These are phyloP conservation scores for Tetraselmis chui DNA, from an alignment of 139 green algal species.

Conservation along the genomic window DNA sequence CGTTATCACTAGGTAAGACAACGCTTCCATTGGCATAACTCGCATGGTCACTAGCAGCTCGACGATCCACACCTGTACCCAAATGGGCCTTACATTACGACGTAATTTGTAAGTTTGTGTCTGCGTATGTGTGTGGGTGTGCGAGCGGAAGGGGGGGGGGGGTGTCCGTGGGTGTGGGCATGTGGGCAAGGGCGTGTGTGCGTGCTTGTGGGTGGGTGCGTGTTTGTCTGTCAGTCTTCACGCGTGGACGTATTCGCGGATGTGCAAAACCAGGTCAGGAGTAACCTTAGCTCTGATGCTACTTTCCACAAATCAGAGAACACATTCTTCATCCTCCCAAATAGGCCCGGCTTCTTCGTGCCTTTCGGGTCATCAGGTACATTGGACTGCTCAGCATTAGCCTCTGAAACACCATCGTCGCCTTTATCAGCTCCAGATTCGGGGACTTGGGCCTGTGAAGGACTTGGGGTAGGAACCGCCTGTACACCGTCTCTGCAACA, in stretches of 20 bases:
- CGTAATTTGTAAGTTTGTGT: no score
- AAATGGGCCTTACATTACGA: neutral
- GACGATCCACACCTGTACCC: constrained; percentile 12
- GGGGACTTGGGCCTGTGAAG: neutral
- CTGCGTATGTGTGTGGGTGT: no score
- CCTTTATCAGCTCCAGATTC: neutral
- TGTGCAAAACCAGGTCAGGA: neutral
- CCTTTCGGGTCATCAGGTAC: neutral
- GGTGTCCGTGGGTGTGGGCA: neutral
- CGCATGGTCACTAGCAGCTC: constrained; percentile 32
- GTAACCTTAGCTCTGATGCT: neutral
- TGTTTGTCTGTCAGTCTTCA: no score
- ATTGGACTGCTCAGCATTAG: no score
- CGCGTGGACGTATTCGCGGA: no score
- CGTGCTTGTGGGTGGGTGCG: no score
- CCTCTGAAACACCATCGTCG: no score
- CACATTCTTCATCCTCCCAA: neutral
- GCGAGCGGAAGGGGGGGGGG: no score
- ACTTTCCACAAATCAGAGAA: neutral
- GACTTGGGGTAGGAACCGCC: neutral
- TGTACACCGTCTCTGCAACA: neutral
- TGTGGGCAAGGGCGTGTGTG: neutral
- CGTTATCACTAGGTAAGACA: constrained; percentile 27
- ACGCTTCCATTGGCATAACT: constrained; percentile 30
- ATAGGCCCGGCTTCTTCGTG: neutral